A percentile compares a stretch with the other conserved stretches of the same genome.
Conservation (phyloP, 495 filamentous ascomycete genomes). For the Penicillium argentinense region DNA sequence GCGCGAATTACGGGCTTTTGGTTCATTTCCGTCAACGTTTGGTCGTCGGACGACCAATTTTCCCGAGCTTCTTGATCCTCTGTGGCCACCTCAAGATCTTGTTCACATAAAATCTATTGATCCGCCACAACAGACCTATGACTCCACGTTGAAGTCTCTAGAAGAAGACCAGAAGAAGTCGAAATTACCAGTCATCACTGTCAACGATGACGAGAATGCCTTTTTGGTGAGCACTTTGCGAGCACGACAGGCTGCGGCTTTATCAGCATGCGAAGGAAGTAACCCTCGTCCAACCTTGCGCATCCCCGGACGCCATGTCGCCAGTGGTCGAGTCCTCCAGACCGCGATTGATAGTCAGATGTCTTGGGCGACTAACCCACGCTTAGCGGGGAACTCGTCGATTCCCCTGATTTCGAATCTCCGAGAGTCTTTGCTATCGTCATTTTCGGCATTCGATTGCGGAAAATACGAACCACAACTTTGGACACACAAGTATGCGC, state of each 20-base stretch:
- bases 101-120: conserved; percentile 48
- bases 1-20: not conserved
- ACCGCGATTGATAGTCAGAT: conserved; percentile 35
- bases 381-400: conserved; percentile 4
- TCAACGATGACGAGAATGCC: conserved; percentile 38
- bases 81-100: conserved; percentile 70
- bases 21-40: conserved; percentile 18
- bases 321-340: conserved; percentile 36
- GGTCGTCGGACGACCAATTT: conserved; percentile 47
- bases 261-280: not conserved
- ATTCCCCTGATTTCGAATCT: conserved; percentile 57
- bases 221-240: conserved; percentile 19
- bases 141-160: not conserved
- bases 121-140: not conserved
- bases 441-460: conserved; percentile 77
- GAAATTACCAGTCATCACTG: conserved; percentile 32
- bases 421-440: conserved; percentile 56
- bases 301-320: conserved; percentile 32
- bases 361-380: conserved; percentile 21
- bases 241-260: conserved; percentile 12
- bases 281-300: conserved; percentile 20
- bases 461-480: conserved; percentile 67
- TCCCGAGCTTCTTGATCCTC: conserved; percentile 58
- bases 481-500: conserved; percentile 90
- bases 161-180: conserved; percentile 33